Evolutionary conservation across 495 filamentous ascomycete genomes (phyloP).

Genomic region (Coniosporium apollinis): DNA sequence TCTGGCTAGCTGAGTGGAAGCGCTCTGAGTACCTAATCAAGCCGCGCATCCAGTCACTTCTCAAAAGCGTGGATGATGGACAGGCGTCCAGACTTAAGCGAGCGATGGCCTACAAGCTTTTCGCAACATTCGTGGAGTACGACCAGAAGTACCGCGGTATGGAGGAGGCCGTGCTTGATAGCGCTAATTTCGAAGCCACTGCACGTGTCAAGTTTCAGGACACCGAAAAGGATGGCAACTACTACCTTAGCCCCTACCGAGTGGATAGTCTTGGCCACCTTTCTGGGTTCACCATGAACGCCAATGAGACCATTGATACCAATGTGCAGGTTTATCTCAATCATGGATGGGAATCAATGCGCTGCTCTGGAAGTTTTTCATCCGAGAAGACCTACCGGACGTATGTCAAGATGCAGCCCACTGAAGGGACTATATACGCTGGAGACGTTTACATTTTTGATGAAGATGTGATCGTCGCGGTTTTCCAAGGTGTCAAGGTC

Average conservation of each 20-base stretch:
- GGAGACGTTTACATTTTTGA: slow-evolving; percentile 12
- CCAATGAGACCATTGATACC: slow-evolving; percentile 1
- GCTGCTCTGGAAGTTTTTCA: not conserved
- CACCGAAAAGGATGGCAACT: not conserved
- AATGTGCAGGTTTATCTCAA: slow-evolving; percentile 5
- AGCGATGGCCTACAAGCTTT: slow-evolving; percentile 63
- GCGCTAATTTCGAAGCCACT: slow-evolving; percentile 52
- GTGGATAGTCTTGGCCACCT: slow-evolving; percentile 7
- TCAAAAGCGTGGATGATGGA: slow-evolving; percentile 16
- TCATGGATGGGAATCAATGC: slow-evolving; percentile 3
- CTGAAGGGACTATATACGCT: slow-evolving; percentile 4
- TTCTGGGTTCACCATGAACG: slow-evolving; percentile 8
- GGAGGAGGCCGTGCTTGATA: slow-evolving; percentile 62
- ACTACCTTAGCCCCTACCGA: slow-evolving; percentile 1
- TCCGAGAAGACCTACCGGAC: slow-evolving; percentile 3
- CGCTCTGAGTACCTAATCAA: slow-evolving; percentile 31
- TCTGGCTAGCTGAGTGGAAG: slow-evolving; percentile 29
- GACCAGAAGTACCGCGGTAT: slow-evolving; percentile 51
- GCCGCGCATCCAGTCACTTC: slow-evolving; percentile 27
- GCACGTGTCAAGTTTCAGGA: slow-evolving; percentile 30
- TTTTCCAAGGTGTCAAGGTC: slow-evolving; percentile 7
- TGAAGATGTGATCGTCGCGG: slow-evolving; percentile 2
- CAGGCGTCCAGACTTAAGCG: slow-evolving; percentile 31
- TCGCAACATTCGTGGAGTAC: slow-evolving; percentile 53
- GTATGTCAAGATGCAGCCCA: slow-evolving; percentile 6